These are phyloP conservation scores for Xylariales sp. DNA, from an alignment of 2,329 filamentous ascomycete genomes.

Conservation along the genomic window DNA sequence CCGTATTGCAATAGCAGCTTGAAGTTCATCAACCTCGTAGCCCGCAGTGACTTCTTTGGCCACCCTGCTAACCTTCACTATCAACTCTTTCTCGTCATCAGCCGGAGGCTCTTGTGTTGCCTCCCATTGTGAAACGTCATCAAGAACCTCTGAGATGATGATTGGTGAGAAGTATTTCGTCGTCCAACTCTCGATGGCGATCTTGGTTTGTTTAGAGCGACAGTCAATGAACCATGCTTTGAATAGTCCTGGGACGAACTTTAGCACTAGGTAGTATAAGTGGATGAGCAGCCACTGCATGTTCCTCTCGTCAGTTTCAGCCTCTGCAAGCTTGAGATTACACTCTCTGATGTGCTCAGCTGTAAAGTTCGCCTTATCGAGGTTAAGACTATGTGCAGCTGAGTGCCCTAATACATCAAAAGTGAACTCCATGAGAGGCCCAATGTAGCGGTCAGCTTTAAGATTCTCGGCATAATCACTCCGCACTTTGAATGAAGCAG, in stretches of 20 bases:
- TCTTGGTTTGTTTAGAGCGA: constrained; percentile 73
- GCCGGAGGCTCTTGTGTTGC: constrained; percentile 42
- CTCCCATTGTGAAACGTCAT: constrained; percentile 66
- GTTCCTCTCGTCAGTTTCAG: constrained; percentile 64
- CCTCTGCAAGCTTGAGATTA: constrained; percentile 45
- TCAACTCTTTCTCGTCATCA: constrained; percentile 51
- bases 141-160: constrained; percentile 61
- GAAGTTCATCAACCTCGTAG: constrained; percentile 84
- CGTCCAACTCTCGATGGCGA: constrained; percentile 80
- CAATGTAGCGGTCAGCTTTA: constrained; percentile 66
- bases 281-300: constrained; percentile 82
- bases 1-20: constrained; percentile 75
- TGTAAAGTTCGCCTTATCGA: constrained; percentile 63
- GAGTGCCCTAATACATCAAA: constrained; percentile 84
- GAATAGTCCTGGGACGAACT: constrained; percentile 71
- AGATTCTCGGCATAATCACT: constrained; percentile 76
- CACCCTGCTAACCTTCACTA: constrained; percentile 66
- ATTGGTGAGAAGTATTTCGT: constrained; percentile 74
- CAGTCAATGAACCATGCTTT: constrained; percentile 83
- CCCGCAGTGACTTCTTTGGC: constrained; percentile 76
- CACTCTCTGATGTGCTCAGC: constrained; percentile 51
- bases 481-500: constrained; percentile 77
- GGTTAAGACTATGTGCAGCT: constrained; percentile 66
- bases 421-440: constrained; percentile 68
- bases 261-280: constrained; percentile 77